phyloP scores from a whole-genome alignment of 495 filamentous ascomycete genomes.

The Stereocaulon alpinum region DNA sequence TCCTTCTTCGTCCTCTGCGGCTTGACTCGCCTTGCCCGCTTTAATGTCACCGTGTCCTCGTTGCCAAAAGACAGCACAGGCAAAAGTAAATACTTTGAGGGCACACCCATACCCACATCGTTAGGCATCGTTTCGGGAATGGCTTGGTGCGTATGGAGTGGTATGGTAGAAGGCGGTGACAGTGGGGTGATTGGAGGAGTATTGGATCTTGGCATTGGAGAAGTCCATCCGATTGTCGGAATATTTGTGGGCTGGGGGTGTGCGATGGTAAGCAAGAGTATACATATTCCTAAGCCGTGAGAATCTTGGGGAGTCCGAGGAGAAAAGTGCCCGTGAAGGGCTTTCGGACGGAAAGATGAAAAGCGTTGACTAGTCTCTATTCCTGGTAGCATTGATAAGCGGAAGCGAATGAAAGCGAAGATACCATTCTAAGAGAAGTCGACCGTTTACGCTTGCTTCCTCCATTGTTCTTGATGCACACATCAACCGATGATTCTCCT shows the following conservation, averaged over 20 bases:
- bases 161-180: conserved; percentile 72
- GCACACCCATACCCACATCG: conserved; percentile 88
- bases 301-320: background rate
- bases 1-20: conserved; percentile 92
- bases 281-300: conserved; percentile 94
- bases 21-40: conserved; percentile 84
- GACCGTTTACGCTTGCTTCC: no score
- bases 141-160: conserved; percentile 76
- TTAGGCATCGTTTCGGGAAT: conserved; percentile 70
- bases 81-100: conserved; percentile 91
- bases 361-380: background rate
- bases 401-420: background rate
- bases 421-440: background rate
- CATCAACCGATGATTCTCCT: no score
- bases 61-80: conserved; percentile 86
- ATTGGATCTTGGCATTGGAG: conserved; percentile 47
- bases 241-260: conserved; percentile 80
- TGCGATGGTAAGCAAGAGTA: conserved; percentile 84
- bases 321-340: background rate
- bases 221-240: conserved; percentile 77
- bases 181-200: conserved; percentile 65
- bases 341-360: background rate
- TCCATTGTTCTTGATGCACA: no score
- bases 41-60: conserved; percentile 85
- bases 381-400: background rate